Base-by-base conservation (phyloP, 176 grass and related monocot genomes). In the barley (Hordeum vulgare) region DNA sequence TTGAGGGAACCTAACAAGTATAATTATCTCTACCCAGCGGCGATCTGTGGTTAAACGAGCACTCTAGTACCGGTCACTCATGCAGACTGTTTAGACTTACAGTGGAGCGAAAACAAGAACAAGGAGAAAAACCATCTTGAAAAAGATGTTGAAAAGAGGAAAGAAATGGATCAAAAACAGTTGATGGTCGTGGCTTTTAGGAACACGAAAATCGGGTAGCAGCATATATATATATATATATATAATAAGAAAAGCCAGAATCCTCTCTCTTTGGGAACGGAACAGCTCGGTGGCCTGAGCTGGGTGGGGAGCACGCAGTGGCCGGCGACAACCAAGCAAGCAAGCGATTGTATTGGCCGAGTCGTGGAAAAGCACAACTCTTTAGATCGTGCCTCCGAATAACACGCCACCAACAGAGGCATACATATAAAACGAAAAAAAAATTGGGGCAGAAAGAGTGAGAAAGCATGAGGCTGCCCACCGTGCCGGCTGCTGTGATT, bases 301-400 rank as follows among this genome's bases (percentile, higher is more conserved):
- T 82, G 72, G 72, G 72, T 78, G 41, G 70, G 45, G 41, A 67
- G 69, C 71, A 69, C 76, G 76, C 41, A 13, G 76, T 74, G 41
- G 15, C 26, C 63, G n/a, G 15, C 56, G 40, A 71, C 79, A 57
- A 80, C 23, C 65, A 56, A 56, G 2, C 53, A 53, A 53, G 2
- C 49, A 40, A 56, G 37, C 37, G 8, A 21, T 77, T 40, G 56
- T 47, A 23, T 39, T 78, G 7, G 56, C 56, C 77, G 57, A 11
- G 37, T 76, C 54, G 33, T 79, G 84, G 37, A 83, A 76, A 83
- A 45, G 81, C 61, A 81, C 13, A 27, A 45, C 51, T 74, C 17
- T 72, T 88, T 71, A 71, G 34, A 29, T 81, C 78, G 84, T 80
- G 80, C 81, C 66, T 77, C 83, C 81, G 42, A 78, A 76, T 85